Evolutionary conservation across 2,329 filamentous ascomycete species (phyloP), one percentile per base, ranked within the genome.

Genomic region (Penicillium italicum): DNA sequence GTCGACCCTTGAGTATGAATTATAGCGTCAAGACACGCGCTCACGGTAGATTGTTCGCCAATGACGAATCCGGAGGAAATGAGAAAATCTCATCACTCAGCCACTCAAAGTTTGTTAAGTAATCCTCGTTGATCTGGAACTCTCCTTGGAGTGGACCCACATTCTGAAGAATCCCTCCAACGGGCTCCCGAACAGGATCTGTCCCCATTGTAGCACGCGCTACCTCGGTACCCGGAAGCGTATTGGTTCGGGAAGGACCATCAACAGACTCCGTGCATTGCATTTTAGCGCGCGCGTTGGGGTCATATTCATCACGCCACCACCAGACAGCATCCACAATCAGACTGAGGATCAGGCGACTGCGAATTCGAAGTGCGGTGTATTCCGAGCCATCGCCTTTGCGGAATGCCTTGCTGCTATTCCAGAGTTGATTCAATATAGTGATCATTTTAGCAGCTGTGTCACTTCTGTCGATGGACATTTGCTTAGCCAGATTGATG

Each of bases 301-400:
- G 60, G 36, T 73, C 74, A 50, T 70, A 74, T 50, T 77, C 75
- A 44, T 77, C 75, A 7, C 74, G 69, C 73, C 74, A 77, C 75
- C 75, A 77, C 66, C 74, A 75, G 22, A 76, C 66, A 11, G 68
- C 60, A 59, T 77, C 75, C 18, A 76, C 59, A 5, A 76, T 63
- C 9, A 69, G 65, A 52, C 74, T 73, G 7, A 74, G 62, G 0
- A 66, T 66, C 12, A 77, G 59, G 11, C 75, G 72, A 52, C 72
- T 73, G 12, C 75, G 69, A 30, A 77, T 73, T 5, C 74, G 65
- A n/a, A 77, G 62, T 1, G 65, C 59, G 0, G 68, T 63, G 18
- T 68, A 69, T 45, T 72, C 69, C 2, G 65, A 63, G 0, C 74
- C 74, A 53, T 77, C 74, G 0, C 69, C 42, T 44, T 69, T 74